A percentile compares a stretch with the other conserved stretches of the same genome.
Conservation (phyloP, 2,329 filamentous ascomycete genomes). For the Teratosphaeria pseudoeucalypti region DNA sequence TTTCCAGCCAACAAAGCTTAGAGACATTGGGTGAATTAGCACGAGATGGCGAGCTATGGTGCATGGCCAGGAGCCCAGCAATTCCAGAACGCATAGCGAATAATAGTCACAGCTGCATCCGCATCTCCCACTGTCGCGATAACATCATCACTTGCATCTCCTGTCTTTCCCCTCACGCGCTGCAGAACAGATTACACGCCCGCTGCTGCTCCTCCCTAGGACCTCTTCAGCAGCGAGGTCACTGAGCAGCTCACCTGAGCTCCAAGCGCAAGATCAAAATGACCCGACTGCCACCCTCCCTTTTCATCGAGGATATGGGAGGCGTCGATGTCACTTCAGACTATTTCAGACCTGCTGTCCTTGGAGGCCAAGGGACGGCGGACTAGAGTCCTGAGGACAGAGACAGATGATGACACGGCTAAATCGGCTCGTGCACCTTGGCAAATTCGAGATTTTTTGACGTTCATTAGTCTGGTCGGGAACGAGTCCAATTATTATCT, state of each 20-base stretch:
- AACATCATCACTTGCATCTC: background rate
- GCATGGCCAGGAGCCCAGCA: background rate
- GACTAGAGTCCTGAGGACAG: background rate
- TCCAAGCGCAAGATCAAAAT: background rate
- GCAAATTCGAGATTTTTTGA: background rate
- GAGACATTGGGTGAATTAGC: background rate
- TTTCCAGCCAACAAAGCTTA: slow-evolving; percentile 21
- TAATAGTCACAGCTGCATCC: background rate
- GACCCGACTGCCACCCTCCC: background rate
- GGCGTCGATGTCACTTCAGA: background rate
- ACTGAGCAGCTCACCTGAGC: background rate
- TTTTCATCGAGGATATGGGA: background rate
- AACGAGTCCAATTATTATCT: background rate
- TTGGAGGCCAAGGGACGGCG: background rate
- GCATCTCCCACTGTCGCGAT: background rate
- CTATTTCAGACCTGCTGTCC: background rate
- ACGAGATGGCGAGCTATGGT: background rate
- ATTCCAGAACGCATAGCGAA: background rate
- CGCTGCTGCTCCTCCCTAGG: background rate
- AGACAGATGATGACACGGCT: background rate
- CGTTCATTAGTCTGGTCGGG: background rate
- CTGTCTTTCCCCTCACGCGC: background rate
- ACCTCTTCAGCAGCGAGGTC: background rate
- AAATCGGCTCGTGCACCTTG: background rate
- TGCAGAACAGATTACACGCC: background rate